Conservation (phyloP, 1,284 basidiomycete genomes). For the Rhizoctonia solani region DNA sequence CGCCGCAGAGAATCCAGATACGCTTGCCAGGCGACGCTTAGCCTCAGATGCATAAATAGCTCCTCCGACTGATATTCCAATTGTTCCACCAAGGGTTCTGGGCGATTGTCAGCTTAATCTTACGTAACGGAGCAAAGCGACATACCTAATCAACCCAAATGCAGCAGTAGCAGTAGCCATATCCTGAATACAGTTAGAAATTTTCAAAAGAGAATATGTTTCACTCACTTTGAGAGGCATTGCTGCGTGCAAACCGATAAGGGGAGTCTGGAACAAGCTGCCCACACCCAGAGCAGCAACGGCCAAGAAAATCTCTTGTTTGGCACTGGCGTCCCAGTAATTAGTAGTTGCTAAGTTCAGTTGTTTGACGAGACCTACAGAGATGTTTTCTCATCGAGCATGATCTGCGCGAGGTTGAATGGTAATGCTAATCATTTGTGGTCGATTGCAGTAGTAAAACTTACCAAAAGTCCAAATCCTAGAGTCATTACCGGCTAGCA, state of each 20-base stretch:
- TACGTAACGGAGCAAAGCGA: too few species aligned
- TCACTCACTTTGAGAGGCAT: slow-evolving; percentile 42
- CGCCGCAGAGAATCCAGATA: slow-evolving; percentile 38
- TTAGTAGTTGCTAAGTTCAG: neutral
- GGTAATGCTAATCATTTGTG: neutral
- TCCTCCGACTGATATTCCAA: slow-evolving; percentile 43
- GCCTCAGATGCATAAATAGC: slow-evolving; percentile 43
- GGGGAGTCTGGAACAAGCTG: slow-evolving; percentile 38
- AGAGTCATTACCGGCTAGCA: slow-evolving; percentile 39
- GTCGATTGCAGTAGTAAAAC: neutral
- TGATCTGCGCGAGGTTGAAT: neutral
- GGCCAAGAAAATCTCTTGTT: slow-evolving; percentile 35
- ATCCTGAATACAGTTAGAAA: slow-evolving; percentile 29
- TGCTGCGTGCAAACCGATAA: slow-evolving; percentile 42
- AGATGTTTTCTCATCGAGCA: slow-evolving; percentile 23
- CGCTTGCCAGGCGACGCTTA: slow-evolving; percentile 34
- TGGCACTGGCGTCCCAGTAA: slow-evolving; percentile 30
- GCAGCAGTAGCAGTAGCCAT: slow-evolving; percentile 44
- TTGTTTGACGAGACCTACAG: neutral
- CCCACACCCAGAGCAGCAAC: slow-evolving; percentile 39
- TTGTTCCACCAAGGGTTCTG: slow-evolving; percentile 44
- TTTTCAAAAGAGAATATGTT: neutral
- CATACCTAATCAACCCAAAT: slow-evolving; percentile 41
- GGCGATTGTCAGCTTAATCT: slow-evolving; percentile 5
- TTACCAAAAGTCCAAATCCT: slow-evolving; percentile 42